Conservation (phyloP, 805 yeast genomes). For the Lipomyces mesembrius region DNA sequence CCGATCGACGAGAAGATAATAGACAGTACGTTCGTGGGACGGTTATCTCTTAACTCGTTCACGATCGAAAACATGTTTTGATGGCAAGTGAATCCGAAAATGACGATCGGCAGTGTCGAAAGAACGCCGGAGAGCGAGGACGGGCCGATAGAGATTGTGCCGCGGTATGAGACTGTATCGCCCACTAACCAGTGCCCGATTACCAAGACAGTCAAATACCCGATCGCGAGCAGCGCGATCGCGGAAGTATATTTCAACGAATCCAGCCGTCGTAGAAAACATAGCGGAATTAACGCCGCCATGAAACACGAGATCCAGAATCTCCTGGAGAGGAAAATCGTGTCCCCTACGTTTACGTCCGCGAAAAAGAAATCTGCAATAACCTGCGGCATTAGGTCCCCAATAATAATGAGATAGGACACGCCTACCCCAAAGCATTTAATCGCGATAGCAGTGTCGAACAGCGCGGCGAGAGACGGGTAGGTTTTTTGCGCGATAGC, state of each 20-base stretch:
- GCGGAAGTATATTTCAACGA: constrained; percentile 85
- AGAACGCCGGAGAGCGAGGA: constrained; percentile 52
- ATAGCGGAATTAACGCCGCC: constrained; percentile 62
- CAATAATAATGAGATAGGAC: constrained; percentile 71
- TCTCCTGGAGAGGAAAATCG: constrained; percentile 42
- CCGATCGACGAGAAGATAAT: constrained; percentile 61
- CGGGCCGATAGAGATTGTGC: constrained; percentile 59
- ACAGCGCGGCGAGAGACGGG: constrained; percentile 67
- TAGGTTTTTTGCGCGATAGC: constrained; percentile 68
- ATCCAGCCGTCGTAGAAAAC: constrained; percentile 74
- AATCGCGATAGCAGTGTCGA: constrained; percentile 73
- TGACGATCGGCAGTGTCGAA: constrained; percentile 84
- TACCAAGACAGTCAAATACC: constrained; percentile 73
- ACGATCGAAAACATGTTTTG: constrained; percentile 91
- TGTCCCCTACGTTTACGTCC: constrained; percentile 9
- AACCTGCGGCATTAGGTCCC: constrained; percentile 70
- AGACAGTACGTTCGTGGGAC: constrained; percentile 52
- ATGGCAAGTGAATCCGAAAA: constrained; percentile 94
- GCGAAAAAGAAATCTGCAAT: constrained; percentile 39
- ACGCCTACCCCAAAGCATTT: constrained; percentile 85
- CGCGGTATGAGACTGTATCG: constrained; percentile 58
- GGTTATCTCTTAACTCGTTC: constrained; percentile 71
- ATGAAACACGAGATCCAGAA: constrained; percentile 56
- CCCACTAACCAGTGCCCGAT: constrained; percentile 67
- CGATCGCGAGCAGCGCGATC: constrained; percentile 80